Evolutionary conservation across 2,329 filamentous ascomycete genomes (phyloP).

Genomic region (Exophiala calicioides): DNA sequence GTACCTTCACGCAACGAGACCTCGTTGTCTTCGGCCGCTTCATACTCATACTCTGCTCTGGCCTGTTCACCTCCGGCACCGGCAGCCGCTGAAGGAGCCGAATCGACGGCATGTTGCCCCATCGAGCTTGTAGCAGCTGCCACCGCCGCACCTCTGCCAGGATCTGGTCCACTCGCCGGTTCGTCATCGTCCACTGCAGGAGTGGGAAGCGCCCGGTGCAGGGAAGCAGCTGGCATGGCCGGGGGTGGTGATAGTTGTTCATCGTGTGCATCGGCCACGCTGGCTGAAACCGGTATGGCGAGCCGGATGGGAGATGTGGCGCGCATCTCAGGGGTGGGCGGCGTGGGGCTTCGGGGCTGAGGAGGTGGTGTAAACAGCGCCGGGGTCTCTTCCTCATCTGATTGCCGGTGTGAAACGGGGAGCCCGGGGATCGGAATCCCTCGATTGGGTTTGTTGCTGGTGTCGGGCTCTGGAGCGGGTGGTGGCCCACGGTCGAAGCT

Average conservation of each 20-base stretch:
- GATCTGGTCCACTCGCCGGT: constrained; percentile 61
- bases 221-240: constrained; percentile 62
- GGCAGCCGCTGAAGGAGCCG: constrained; percentile 44
- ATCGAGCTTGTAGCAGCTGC: constrained; percentile 55
- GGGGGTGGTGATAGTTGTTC: constrained; percentile 44
- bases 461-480: constrained; percentile 63
- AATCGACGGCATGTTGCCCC: constrained; percentile 47
- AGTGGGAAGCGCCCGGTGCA: constrained; percentile 56
- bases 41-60: constrained; percentile 89
- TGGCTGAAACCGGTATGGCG: constrained; percentile 71
- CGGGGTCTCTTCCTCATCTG: constrained; percentile 45
- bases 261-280: constrained; percentile 46
- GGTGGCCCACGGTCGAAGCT: constrained; percentile 44
- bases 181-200: constrained; percentile 68
- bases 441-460: constrained; percentile 67
- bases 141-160: constrained; percentile 60
- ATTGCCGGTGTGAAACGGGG: constrained; percentile 60
- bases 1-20: constrained; percentile 80
- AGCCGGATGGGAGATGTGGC: constrained; percentile 77
- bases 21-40: constrained; percentile 97
- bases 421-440: constrained; percentile 79
- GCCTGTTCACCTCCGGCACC: constrained; percentile 65
- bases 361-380: constrained; percentile 49
- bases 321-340: constrained; percentile 52
- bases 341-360: constrained; percentile 47